Conservation (phyloP, 176 grass and related monocot genomes). For the Dactylis glomerata region DNA sequence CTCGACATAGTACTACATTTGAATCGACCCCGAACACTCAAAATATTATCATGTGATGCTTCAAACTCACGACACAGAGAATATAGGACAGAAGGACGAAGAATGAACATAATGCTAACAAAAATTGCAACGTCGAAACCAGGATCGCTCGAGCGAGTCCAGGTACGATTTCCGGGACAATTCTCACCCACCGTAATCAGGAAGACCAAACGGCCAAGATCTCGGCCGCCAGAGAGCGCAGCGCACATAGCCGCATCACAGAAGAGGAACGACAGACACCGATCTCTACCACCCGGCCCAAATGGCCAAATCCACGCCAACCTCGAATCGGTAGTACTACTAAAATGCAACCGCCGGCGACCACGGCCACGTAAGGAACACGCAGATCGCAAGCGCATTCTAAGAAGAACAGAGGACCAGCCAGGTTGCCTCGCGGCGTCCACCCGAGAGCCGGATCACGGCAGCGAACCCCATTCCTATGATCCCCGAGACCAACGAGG, state of each 20-base stretch:
- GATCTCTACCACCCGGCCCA: constrained; percentile 18
- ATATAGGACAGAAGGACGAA: background rate
- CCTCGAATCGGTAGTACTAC: background rate
- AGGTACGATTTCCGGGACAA: background rate
- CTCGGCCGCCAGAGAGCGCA: background rate
- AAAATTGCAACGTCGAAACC: background rate
- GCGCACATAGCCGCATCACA: background rate
- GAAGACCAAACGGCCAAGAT: background rate
- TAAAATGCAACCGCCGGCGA: background rate
- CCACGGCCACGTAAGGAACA: background rate
- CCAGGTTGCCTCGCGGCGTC: background rate
- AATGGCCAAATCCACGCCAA: constrained; percentile 14
- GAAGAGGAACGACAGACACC: background rate
- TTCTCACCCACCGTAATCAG: background rate
- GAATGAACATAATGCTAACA: background rate
- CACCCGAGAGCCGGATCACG: constrained; percentile 33
- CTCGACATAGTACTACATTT: background rate
- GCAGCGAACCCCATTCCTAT: background rate
- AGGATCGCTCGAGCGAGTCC: background rate
- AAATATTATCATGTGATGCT: background rate
- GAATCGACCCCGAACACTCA: background rate
- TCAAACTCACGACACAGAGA: background rate
- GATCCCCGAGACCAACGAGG: background rate
- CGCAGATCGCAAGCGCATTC: constrained; percentile 15
- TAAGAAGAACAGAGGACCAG: background rate